Percentiles rank a stretch among this genome's conserved stretches.
Evolutionary conservation across 192 early-diverging fungal species (phyloP).

Genomic region (Podila horticola): DNA sequence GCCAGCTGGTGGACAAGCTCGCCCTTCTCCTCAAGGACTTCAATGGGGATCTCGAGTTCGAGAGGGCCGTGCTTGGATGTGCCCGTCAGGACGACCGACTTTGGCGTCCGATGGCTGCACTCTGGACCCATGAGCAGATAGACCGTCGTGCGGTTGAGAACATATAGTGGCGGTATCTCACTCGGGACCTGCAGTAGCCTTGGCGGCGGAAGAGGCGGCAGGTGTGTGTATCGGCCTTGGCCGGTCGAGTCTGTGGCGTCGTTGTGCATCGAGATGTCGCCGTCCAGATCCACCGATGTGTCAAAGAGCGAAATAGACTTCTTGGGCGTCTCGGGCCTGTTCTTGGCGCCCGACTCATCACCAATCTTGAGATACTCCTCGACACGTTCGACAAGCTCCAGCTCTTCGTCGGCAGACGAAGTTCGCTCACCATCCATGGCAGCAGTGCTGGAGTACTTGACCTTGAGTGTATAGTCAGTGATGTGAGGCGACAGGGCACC

Average conservation of each 20-base stretch:
- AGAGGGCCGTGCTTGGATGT: constrained; percentile 51
- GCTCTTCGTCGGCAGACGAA: constrained; percentile 29
- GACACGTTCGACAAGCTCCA: constrained; percentile 13
- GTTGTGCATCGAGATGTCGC: constrained; percentile 7
- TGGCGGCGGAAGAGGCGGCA: constrained; percentile 11
- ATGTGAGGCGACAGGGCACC: constrained; percentile 54
- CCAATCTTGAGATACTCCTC: constrained; percentile 42
- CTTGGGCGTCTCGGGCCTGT: constrained; percentile 11
- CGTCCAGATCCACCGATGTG: constrained; percentile 21
- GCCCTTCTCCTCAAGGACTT: constrained; percentile 14
- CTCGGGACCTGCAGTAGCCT: constrained; percentile 51
- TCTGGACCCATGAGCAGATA: constrained; percentile 54
- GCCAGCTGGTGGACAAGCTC: constrained; percentile 55
- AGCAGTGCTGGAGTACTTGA: constrained; percentile 7
- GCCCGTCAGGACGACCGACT: constrained; percentile 37
- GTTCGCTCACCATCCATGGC: not conserved
- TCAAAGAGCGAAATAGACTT: constrained; percentile 29
- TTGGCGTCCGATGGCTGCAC: constrained; percentile 23
- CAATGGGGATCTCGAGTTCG: constrained; percentile 51
- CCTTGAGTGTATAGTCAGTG: constrained; percentile 54
- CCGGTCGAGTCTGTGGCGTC: constrained; percentile 12
- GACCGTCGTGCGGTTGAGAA: constrained; percentile 46
- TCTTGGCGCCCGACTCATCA: constrained; percentile 5
- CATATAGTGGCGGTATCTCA: constrained; percentile 40
- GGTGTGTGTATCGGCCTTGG: constrained; percentile 14